Evolutionary conservation across 495 filamentous ascomycete genomes (phyloP), one percentile per base, ranked within the genome.

Genomic region (Aspergillus nanangensis): DNA sequence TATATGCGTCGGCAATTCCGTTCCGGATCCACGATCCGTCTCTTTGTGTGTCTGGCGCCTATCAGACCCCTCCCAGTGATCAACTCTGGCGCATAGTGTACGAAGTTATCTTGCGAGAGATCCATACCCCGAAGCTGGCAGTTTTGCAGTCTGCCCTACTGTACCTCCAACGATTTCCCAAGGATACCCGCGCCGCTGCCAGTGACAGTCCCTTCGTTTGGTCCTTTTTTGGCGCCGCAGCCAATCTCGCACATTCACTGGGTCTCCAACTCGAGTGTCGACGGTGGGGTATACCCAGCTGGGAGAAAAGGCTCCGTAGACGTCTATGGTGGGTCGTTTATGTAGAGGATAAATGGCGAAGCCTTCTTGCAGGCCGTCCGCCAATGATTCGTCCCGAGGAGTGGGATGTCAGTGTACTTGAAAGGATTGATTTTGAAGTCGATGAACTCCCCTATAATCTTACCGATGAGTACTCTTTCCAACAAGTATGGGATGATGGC

Each of bases 291-390:
- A 90, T 96, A 33, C 90, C 90, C 3, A 67, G 71, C 2, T 95
- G 90, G 90, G 90, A 95, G 58, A 79, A 82, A 41, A 85, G 88
- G 0, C 66, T 95, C 31, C 77, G 90, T 37, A 88, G 90, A 58
- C 80, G 90, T 23, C 71, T 96, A 23, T 91, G 87, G 45, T 95
- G 90, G 89, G 90, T 86, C 2, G 69, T 95, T 45, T 96, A 88
- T 58, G 87, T 89, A 80, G 86, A 94, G 57, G 90, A 96, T 57
- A 95, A 94, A 68, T 96, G 90, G 90, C 84, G 86, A 27, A 84
- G 87, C 21, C 69, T 95, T 11, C 80, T 90, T 19, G 81, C 90
- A 54, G 88, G 90, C 14, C 80, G 88, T 8, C 90, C 90, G 2
- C 90, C 88, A 4, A 89, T 89, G 57, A 89, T 71, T 51, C 83